These are phyloP conservation scores for Dipodascus albidus DNA, from an alignment of 805 yeast genomes.

Conservation along the genomic window DNA sequence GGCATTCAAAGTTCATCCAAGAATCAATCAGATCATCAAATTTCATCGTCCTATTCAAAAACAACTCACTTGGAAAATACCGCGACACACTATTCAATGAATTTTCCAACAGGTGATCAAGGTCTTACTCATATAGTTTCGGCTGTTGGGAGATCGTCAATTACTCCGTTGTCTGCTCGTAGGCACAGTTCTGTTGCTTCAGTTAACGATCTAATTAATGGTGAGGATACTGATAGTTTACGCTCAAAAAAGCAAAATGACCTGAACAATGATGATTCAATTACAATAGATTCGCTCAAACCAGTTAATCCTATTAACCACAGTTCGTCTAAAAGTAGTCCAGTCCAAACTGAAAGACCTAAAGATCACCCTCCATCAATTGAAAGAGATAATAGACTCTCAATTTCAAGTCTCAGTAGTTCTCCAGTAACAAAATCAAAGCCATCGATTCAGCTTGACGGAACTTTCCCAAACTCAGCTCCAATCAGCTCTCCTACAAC, in stretches of 20 bases:
- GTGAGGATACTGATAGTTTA: background rate
- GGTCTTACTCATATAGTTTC: background rate
- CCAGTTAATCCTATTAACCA: too few species aligned
- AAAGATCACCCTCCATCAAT: background rate
- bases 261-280: too few species aligned
- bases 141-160: background rate
- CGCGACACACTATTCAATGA: too few species aligned
- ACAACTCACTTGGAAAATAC: conserved; percentile 11
- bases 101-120: conserved; percentile 24
- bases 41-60: too few species aligned
- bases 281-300: too few species aligned
- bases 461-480: background rate
- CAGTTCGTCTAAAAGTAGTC: too few species aligned
- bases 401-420: background rate
- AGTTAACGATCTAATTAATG: background rate
- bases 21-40: too few species aligned
- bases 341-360: background rate
- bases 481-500: background rate
- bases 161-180: background rate
- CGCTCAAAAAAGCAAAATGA: too few species aligned
- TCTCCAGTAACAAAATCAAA: background rate
- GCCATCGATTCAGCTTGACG: background rate
- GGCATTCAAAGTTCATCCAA: too few species aligned
- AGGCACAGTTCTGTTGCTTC: background rate
- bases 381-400: background rate